Evolutionary conservation across 345 rosid genomes (phyloP), one percentile per base, ranked within the genome.

Genomic region (Melaleuca alternifolia): DNA sequence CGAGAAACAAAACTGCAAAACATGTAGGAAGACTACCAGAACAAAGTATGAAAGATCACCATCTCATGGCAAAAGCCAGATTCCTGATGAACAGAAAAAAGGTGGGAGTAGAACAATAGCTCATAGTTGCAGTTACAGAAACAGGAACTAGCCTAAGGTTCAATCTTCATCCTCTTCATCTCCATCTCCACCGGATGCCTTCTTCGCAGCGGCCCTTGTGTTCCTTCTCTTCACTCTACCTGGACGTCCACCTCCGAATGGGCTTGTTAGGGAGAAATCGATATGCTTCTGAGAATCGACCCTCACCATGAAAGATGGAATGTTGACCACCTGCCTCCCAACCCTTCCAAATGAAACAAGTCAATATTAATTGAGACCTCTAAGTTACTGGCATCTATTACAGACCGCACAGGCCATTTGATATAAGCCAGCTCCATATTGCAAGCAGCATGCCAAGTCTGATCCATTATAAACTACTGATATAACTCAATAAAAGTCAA

Each of bases 221-320:
- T 91, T 92, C 93, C 37, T 93, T 87, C 94, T 87, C 93, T 92
- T 93, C 88, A 93, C 93, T 62, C 94, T 89, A 71, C 93, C 94
- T 16, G 93, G 92, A 18, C 93, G 91, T 2, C 91, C 93, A 24
- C 91, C 92, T 14, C 91, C 91, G 0, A 92, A 89, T 5, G 93
- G 92, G 37, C 94, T 92, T 9, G 91, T 92, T 11, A 91, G 87
- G 23, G 93, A 90, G 91, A 92, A 91, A 84, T 90, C 93, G 4
- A 92, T 89, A 84, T 92, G 94, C 88, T 91, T 92, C 82, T 91
- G 91, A 26, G 94, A 91, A 85, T 92, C 94, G 6, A 91, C 88
- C 84, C 93, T 91, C 52, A 90, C 94, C 92, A 92, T 86, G 89
- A 92, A 91, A 23, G 94, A 92, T 16, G 93, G 92, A 18, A 92